phyloP scores from a whole-genome alignment of 768 basidiomycete species.

The Favolaschia claudopus region DNA sequence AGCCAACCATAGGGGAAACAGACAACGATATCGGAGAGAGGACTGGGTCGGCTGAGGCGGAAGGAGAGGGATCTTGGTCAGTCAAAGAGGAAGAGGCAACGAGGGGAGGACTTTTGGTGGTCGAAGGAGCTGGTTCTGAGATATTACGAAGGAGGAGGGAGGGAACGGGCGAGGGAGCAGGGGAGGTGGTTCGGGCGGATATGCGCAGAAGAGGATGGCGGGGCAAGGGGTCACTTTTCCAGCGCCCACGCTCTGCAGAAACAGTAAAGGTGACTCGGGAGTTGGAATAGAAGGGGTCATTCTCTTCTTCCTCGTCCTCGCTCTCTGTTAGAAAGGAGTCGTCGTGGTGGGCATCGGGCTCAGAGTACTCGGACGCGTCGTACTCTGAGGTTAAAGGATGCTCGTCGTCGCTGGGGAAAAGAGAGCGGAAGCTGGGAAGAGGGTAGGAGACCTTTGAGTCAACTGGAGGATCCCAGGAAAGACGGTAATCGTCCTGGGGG shows the following conservation, averaged over 20 bases:
- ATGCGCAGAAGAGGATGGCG: slow-evolving; percentile 37
- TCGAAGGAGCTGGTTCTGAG: slow-evolving; percentile 48
- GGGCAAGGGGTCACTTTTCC: slow-evolving; percentile 59
- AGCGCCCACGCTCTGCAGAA: slow-evolving; percentile 67
- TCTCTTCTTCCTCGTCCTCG: slow-evolving; percentile 42
- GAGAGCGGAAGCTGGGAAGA: slow-evolving; percentile 38
- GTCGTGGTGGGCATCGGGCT: slow-evolving; percentile 37
- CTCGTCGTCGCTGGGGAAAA: slow-evolving; percentile 35
- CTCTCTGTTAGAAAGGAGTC: slow-evolving; percentile 42
- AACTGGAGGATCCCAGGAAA: slow-evolving; percentile 22
- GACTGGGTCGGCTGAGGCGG: slow-evolving; percentile 53
- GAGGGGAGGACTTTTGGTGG: slow-evolving; percentile 19
- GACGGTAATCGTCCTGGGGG: slow-evolving; percentile 18
- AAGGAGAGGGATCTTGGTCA: too few species aligned
- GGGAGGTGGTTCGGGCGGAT: slow-evolving; percentile 43
- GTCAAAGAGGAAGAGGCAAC: slow-evolving; percentile 28
- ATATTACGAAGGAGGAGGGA: slow-evolving; percentile 39
- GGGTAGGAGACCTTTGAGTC: slow-evolving; percentile 30
- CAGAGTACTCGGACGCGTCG: slow-evolving; percentile 42
- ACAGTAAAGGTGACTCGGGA: slow-evolving; percentile 54
- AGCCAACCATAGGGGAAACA: slow-evolving; percentile 44
- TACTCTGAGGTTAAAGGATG: slow-evolving; percentile 42
- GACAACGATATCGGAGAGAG: slow-evolving; percentile 50
- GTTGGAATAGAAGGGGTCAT: slow-evolving; percentile 28
- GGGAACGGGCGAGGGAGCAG: slow-evolving; percentile 37